Evolutionary conservation across 345 rosid species (phyloP).

Genomic region (Excoecaria cochinchinensis): DNA sequence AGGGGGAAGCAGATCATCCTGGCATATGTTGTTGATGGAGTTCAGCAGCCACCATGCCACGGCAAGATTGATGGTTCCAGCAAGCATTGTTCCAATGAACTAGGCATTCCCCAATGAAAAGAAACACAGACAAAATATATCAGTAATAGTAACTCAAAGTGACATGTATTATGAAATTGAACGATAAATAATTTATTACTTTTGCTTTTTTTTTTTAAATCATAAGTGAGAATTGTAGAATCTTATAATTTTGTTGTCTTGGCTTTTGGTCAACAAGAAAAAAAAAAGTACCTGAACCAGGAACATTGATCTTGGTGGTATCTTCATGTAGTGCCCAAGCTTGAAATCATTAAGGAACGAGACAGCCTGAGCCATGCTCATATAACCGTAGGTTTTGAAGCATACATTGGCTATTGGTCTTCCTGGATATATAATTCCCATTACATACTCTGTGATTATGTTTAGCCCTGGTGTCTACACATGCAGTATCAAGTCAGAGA

Average conservation of each 20-base stretch:
- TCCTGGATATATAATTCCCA: conserved; percentile 85
- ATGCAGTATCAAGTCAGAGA: neutral
- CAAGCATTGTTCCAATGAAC: conserved; percentile 83
- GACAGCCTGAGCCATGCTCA: conserved; percentile 88
- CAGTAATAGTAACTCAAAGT: conserved; percentile 1
- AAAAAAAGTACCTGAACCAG: conserved; percentile 68
- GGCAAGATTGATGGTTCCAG: conserved; percentile 73
- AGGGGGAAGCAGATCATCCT: conserved; percentile 63
- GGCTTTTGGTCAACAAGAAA: neutral
- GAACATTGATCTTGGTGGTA: conserved; percentile 96
- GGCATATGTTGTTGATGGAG: conserved; percentile 72
- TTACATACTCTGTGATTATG: conserved; percentile 84
- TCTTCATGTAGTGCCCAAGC: conserved; percentile 96
- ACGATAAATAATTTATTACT: neutral
- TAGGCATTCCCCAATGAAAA: conserved; percentile 14
- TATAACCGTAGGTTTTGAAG: conserved; percentile 85
- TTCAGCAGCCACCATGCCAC: conserved; percentile 87
- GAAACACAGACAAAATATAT: conserved; percentile 7
- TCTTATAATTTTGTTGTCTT: neutral
- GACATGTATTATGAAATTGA: neutral
- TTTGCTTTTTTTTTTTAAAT: neutral
- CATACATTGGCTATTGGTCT: conserved; percentile 89
- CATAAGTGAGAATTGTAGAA: neutral
- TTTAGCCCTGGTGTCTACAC: conserved; percentile 82
- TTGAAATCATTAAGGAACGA: conserved; percentile 92